These are phyloP conservation scores for Rhizoclosmatium globosum DNA, from an alignment of 192 early-diverging fungal genomes.

Conservation along the genomic window DNA sequence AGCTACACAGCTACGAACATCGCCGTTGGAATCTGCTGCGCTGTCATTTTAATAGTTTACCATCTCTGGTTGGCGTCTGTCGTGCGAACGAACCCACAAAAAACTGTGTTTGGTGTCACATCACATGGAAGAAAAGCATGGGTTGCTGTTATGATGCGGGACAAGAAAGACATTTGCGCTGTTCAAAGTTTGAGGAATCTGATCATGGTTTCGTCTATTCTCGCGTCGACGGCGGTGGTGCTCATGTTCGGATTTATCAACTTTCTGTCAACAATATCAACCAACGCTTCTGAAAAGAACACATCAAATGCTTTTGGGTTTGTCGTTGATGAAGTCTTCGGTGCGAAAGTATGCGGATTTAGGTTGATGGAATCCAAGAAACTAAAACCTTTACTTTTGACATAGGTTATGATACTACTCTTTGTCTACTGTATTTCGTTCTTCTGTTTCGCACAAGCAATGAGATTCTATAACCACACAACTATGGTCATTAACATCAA, in stretches of 20 bases:
- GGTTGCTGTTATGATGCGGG: conserved; percentile 50
- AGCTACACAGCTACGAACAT: conserved; percentile 27
- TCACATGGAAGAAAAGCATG: conserved; percentile 34
- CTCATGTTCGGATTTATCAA: conserved; percentile 38
- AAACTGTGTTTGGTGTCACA: conserved; percentile 51
- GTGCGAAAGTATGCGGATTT: conserved; percentile 1
- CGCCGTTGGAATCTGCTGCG: conserved; percentile 22
- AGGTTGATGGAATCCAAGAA: no score
- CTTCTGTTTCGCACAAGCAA: conserved; percentile 48
- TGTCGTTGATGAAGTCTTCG: conserved; percentile 25
- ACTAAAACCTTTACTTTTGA: not conserved
- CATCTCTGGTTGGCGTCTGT: conserved; percentile 40
- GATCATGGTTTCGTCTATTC: conserved; percentile 50
- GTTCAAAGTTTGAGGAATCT: conserved; percentile 49
- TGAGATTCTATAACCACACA: conserved; percentile 54
- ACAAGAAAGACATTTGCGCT: conserved; percentile 50
- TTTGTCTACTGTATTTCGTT: conserved; percentile 27
- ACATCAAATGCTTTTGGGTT: conserved; percentile 18
- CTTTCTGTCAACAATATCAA: conserved; percentile 35
- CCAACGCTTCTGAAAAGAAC: not conserved
- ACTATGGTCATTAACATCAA: conserved; percentile 45
- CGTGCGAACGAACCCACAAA: conserved; percentile 29
- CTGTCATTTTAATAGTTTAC: conserved; percentile 32
- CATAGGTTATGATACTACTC: conserved; percentile 29
- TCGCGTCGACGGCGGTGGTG: conserved; percentile 43